Evolutionary conservation across 768 basidiomycete genomes (phyloP).

Genomic region (Tylopilus sp.): DNA sequence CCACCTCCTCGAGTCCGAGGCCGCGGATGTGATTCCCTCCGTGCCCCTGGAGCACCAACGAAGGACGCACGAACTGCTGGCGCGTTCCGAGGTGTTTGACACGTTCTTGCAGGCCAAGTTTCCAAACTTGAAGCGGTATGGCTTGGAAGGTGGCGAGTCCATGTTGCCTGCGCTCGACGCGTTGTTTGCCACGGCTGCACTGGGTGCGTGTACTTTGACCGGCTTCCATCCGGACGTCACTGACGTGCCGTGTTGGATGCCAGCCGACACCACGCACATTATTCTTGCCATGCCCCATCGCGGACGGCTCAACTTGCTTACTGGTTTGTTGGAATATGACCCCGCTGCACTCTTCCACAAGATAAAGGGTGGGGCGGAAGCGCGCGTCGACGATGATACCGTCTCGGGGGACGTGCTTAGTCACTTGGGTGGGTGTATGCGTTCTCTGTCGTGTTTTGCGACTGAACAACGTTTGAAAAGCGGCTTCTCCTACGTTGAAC

Average conservation of each 20-base stretch:
- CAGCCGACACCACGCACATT: constrained; percentile 67
- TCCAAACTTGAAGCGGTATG: constrained; percentile 84
- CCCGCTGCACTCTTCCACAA: constrained; percentile 79
- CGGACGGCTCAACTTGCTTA: constrained; percentile 82
- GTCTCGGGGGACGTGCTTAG: constrained; percentile 85
- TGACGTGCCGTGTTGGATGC: background rate
- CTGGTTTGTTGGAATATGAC: constrained; percentile 67
- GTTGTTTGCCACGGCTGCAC: constrained; percentile 65
- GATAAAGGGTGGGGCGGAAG: constrained; percentile 75
- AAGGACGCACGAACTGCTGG: constrained; percentile 66
- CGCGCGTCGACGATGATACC: constrained; percentile 54
- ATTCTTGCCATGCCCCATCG: constrained; percentile 86
- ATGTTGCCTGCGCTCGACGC: constrained; percentile 87
- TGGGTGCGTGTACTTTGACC: constrained; percentile 38
- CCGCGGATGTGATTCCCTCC: constrained; percentile 30
- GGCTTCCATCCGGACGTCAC: background rate
- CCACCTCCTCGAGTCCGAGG: constrained; percentile 65
- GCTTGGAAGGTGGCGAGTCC: constrained; percentile 89
- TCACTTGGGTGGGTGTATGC: constrained; percentile 57
- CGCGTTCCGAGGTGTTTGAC: constrained; percentile 78
- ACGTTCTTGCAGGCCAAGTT: constrained; percentile 85
- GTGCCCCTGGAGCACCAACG: constrained; percentile 40
- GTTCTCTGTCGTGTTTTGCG: background rate
- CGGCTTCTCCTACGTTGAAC: constrained; percentile 58
- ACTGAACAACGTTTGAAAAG: constrained; percentile 31